phyloP scores from a whole-genome alignment of 2,329 filamentous ascomycete genomes.

The Aaosphaeria arxii region DNA sequence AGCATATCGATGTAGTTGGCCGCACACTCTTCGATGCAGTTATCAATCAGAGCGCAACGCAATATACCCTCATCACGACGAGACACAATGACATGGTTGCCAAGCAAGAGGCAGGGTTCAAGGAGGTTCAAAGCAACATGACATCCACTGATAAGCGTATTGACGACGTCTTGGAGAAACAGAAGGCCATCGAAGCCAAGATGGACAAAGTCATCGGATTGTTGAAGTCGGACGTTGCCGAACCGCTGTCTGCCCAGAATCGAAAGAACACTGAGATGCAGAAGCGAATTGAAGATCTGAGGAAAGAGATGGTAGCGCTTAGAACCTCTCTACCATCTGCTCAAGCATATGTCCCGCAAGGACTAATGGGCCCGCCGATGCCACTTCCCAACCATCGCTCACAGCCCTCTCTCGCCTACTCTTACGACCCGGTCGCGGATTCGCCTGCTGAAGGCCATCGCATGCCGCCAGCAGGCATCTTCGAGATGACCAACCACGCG shows the following conservation, averaged over 20 bases:
- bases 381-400: constrained; percentile 17
- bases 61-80: constrained; percentile 6
- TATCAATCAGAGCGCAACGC: constrained; percentile 14
- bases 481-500: constrained; percentile 13
- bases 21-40: constrained; percentile 25
- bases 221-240: constrained; percentile 22
- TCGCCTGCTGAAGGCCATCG: constrained; percentile 2
- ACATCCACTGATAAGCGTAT: constrained; percentile 19
- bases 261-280: constrained; percentile 22
- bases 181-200: constrained; percentile 16
- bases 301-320: constrained; percentile 19
- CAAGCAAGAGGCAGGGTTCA: constrained; percentile 17
- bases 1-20: constrained; percentile 33
- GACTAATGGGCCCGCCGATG: neutral
- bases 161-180: constrained; percentile 14
- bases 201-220: constrained; percentile 24
- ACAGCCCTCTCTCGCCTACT: constrained; percentile 18
- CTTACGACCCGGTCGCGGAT: constrained; percentile 14
- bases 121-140: constrained; percentile 24
- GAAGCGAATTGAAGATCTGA: constrained; percentile 21
- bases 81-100: constrained; percentile 5
- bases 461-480: constrained; percentile 5
- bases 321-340: constrained; percentile 19
- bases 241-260: constrained; percentile 18
- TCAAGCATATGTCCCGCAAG: neutral